Conservation (phyloP, 192 early-diverging fungal genomes). For the Entomortierella lignicola region DNA sequence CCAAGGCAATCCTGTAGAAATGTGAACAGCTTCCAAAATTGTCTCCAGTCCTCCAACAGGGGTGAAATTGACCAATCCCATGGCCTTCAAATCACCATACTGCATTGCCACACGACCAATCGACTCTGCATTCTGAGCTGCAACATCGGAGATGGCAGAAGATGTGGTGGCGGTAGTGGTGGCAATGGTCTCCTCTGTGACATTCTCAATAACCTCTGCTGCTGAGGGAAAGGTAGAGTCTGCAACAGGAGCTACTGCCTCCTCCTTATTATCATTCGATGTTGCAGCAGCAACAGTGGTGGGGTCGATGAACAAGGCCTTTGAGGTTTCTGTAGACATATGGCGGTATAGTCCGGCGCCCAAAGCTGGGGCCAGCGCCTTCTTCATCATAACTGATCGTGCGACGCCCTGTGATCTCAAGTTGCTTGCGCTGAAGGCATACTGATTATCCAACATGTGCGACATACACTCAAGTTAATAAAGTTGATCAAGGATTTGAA, state of each 20-base stretch:
- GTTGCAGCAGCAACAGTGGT: conserved; percentile 7
- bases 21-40: conserved; percentile 81
- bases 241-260: not conserved
- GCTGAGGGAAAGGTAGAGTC: conserved; percentile 34
- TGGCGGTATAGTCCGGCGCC: conserved; percentile 44
- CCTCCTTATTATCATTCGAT: conserved; percentile 6
- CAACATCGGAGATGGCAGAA: conserved; percentile 26
- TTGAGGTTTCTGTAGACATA: conserved; percentile 42
- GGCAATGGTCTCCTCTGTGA: conserved; percentile 31
- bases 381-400: conserved; percentile 11
- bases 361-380: conserved; percentile 28
- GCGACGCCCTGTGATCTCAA: conserved; percentile 18
- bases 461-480: not conserved
- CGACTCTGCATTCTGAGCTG: conserved; percentile 55
- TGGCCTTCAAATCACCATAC: conserved; percentile 86
- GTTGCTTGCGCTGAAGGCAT: conserved; percentile 21
- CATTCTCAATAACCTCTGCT: conserved; percentile 41
- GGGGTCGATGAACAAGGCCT: conserved; percentile 38
- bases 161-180: conserved; percentile 24
- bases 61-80: conserved; percentile 80
- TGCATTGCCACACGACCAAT: conserved; percentile 68
- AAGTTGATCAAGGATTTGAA: not conserved
- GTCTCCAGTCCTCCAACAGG: conserved; percentile 81
- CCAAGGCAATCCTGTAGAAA: conserved; percentile 91
- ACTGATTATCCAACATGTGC: conserved; percentile 1